Percentiles rank a stretch among this genome's conserved stretches.
Conservation (phyloP, 2,329 filamentous ascomycete species). For the Balansia obtecta region DNA sequence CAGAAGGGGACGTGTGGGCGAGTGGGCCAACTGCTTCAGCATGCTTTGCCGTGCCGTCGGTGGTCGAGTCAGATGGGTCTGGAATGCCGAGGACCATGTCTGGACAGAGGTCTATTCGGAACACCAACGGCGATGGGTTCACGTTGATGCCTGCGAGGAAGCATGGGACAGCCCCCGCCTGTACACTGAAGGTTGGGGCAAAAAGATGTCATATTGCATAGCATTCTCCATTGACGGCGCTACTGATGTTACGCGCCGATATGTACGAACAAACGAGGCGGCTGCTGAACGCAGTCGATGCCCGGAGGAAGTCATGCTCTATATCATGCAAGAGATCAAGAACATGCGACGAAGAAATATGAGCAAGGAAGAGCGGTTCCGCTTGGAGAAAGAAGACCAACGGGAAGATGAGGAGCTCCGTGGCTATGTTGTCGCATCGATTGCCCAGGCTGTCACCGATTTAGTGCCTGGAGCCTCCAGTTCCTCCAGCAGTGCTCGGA, state of each 20-base stretch:
- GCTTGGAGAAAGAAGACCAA: constrained; percentile 68
- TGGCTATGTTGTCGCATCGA: constrained; percentile 59
- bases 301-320: constrained; percentile 79
- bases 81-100: constrained; percentile 94
- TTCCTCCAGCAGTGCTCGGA: constrained; percentile 10
- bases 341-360: constrained; percentile 72
- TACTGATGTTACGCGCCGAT: constrained; percentile 53
- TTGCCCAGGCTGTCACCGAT: constrained; percentile 60
- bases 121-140: constrained; percentile 88
- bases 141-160: constrained; percentile 89
- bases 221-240: constrained; percentile 86
- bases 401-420: constrained; percentile 65
- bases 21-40: constrained; percentile 98
- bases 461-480: constrained; percentile 41
- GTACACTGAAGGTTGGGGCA: constrained; percentile 90
- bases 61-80: constrained; percentile 87
- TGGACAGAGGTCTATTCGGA: constrained; percentile 98
- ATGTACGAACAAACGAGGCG: constrained; percentile 59
- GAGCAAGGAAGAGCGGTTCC: constrained; percentile 73
- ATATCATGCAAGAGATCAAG: constrained; percentile 87
- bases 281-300: constrained; percentile 66
- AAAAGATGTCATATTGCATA: constrained; percentile 94
- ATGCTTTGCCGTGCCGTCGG: constrained; percentile 95
- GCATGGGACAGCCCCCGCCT: constrained; percentile 89
- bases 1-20: constrained; percentile 72